phyloP scores from a whole-genome alignment of 2,329 filamentous ascomycete genomes.

The Thelonectria olida region DNA sequence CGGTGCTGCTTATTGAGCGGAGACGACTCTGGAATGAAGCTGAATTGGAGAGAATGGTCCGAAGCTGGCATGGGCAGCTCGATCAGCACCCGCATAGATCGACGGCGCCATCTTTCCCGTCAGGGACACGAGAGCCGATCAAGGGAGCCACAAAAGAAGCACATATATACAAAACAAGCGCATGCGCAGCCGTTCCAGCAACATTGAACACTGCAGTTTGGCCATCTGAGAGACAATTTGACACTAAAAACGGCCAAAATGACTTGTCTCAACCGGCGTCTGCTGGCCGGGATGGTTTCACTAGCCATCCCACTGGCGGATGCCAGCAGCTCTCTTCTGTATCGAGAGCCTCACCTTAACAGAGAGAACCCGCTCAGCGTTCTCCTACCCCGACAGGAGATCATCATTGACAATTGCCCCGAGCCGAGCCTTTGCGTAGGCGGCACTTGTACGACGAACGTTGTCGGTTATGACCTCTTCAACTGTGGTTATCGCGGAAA shows the following conservation, averaged over 20 bases:
- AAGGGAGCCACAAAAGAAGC: neutral
- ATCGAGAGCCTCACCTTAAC: conserved; percentile 11
- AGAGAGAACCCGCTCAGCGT: conserved; percentile 16
- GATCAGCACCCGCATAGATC: conserved; percentile 1
- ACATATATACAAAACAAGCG: conserved; percentile 17
- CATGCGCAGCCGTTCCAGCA: neutral
- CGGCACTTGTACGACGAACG: conserved; percentile 21
- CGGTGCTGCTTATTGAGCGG: conserved; percentile 7
- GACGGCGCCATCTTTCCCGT: conserved; percentile 7
- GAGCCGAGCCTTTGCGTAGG: conserved; percentile 20
- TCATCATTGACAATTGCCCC: conserved; percentile 19
- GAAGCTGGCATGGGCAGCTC: conserved; percentile 10
- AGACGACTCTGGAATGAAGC: conserved; percentile 15
- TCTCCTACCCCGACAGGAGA: conserved; percentile 20
- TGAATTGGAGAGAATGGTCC: conserved; percentile 1
- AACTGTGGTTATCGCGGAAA: conserved; percentile 18
- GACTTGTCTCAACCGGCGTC: conserved; percentile 21
- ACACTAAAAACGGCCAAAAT: conserved; percentile 13
- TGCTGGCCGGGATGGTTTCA: conserved; percentile 15
- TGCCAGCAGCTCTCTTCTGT: conserved; percentile 16
- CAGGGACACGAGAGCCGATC: conserved; percentile 7
- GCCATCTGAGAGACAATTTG: conserved; percentile 6
- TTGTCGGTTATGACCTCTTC: conserved; percentile 19
- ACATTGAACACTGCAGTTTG: neutral
- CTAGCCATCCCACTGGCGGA: conserved; percentile 13